Base-by-base conservation (phyloP, 169 alveolate species). In the Blepharisma undulans region DNA sequence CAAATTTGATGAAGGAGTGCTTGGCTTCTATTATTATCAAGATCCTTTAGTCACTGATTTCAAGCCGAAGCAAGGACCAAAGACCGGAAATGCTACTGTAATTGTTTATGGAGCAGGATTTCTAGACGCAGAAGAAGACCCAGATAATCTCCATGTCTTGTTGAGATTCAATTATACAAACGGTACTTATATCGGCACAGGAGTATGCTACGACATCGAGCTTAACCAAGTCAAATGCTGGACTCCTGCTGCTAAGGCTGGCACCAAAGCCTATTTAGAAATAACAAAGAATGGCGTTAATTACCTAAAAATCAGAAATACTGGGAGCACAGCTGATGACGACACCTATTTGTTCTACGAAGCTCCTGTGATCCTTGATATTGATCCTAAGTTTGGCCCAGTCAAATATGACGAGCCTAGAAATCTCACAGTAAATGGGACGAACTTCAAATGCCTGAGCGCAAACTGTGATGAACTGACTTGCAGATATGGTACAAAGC, bases 381-480 rank as follows among this genome's bases (percentile, higher is more conserved):
- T 96, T 29, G 77, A 77, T 82, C 98, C 98, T 34, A 85, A 94
- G 82, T 95, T 89, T 84, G 97, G 97, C 16, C 96, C 97, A 29
- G 97, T 96, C 36, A 94, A 93, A 82, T 72, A 93, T 29, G 88
- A 89, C 74, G 89, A 94, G 19, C 90, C 90, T 27, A 81, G 89
- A 76, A 91, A 76, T 29, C 74, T 96, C 6, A 96, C 95, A 33
- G 76, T 96, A 72, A 91, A 61, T 19, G 95, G 97, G 27, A 95
- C 91, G 60, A 90, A 91, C 88, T 96, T 94, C 85, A 72, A 91
- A 19, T 95, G 98, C 76, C 90, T 92, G 10, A 94, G 89, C 74
- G 71, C 84, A 21, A 90, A 87, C 27, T 95, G 97, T 81, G 93
- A 85, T 72, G 95, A 95, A 33, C 84, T 95, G 34, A 91, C 90